phyloP scores from a whole-genome alignment of 176 grass and related monocot genomes.

The Tuctoria greenei region DNA sequence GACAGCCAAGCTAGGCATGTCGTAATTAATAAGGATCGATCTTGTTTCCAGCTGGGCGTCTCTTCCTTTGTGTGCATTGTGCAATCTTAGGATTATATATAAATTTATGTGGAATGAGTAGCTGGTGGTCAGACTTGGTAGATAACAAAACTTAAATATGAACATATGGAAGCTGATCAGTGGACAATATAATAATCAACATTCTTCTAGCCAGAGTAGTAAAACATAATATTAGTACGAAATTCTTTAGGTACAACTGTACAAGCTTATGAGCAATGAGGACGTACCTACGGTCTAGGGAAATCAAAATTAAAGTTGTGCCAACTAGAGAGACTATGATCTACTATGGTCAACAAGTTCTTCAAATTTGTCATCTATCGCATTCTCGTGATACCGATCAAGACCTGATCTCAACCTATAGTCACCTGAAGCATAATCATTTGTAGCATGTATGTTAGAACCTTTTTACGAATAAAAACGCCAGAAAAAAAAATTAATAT shows the following conservation, averaged over 20 bases:
- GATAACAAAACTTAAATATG: too few relatives aligned
- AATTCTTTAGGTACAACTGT: not conserved
- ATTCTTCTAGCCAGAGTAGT: too few relatives aligned
- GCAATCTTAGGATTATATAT: not conserved
- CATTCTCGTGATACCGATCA: not conserved
- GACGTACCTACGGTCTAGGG: not conserved
- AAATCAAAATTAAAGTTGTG: not conserved
- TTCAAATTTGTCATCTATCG: not conserved
- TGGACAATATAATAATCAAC: too few relatives aligned
- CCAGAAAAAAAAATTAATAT: not conserved
- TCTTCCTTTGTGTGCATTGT: not conserved
- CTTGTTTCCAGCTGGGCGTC: not conserved
- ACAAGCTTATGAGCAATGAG: not conserved
- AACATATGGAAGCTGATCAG: too few relatives aligned
- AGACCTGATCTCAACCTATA: not conserved
- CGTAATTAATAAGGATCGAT: not conserved
- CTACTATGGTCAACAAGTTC: not conserved
- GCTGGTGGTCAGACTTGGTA: not conserved
- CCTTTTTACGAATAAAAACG: not conserved
- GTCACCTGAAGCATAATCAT: not conserved
- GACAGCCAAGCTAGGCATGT: not conserved
- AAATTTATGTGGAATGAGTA: not conserved
- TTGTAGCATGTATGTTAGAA: not conserved
- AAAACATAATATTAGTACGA: not conserved
- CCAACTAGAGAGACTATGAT: not conserved